Evolutionary conservation across 176 grass and related monocot species (phyloP), one percentile per base, ranked within the genome.

Genomic region (Musa acuminata): DNA sequence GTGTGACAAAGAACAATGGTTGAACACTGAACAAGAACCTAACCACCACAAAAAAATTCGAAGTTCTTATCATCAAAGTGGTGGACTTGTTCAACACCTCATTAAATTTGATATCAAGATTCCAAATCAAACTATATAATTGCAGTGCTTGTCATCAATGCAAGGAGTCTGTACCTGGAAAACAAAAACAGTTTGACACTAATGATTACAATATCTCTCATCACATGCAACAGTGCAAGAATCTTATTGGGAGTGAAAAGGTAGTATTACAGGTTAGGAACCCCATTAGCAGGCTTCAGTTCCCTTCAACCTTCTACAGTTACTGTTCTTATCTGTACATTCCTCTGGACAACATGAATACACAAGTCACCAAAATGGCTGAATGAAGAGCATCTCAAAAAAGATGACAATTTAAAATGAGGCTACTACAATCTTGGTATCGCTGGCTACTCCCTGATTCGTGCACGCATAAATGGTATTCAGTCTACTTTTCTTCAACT

Each of bases 301-400:
- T 57, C 22, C 52, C 7, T 55, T 57, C 14, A 73, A 27, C 11
- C 51, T 16, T 60, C 57, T 73, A 54, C 21, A 52, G 12, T 16
- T 54, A 26, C 52, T 82, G 82, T 85, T 80, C 77, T 84, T 85
- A 84, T 83, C 85, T 91, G 82, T 91, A 91, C 88, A 90, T 83
- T 80, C 76, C 48, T 82, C 84, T 84, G 82, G 82, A 43, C 35
- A 43, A 43, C 35, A 43, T 60, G 17, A 19, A 60, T 7, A 60
- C 57, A 60, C 4, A 6, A 58, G n/a, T 60, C 57, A 60, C 16
- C n/a, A 19, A 7, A 7, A 21, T 20, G 35, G 57, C 57, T 8
- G n/a, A 60, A 17, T 17, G 57, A 60, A 7, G 16, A 60, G 57
- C 57, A 60, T 60, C 8, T 14, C 19, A 21, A 1, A 17, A 60